Conservation (phyloP, 345 rosid species). For the Schrenkiella parvula region DNA sequence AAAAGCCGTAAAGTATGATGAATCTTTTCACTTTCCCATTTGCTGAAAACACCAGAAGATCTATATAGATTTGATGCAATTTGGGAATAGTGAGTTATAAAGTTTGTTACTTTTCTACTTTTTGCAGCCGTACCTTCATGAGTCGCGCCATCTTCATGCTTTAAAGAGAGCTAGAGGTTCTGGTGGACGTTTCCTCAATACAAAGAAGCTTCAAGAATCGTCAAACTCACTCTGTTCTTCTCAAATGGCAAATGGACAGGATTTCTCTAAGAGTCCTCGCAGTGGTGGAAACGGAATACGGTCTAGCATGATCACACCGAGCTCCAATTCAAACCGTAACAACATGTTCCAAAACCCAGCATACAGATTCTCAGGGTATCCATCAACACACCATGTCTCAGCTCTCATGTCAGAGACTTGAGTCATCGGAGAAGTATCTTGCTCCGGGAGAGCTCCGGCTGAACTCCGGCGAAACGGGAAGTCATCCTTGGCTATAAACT, state of each 20-base stretch:
- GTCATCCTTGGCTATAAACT: conserved; percentile 87
- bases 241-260: conserved; percentile 30
- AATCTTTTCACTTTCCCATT: background rate
- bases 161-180: conserved; percentile 74
- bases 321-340: conserved; percentile 30
- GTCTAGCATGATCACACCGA: conserved; percentile 38
- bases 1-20: conserved; percentile 64
- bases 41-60: background rate
- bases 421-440: background rate
- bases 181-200: conserved; percentile 79
- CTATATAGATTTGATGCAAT: background rate
- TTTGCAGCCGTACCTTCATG: conserved; percentile 79
- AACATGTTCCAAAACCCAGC: conserved; percentile 21
- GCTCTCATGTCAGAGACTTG: conserved; percentile 36
- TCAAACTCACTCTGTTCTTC: conserved; percentile 28
- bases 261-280: background rate
- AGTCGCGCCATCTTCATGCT: conserved; percentile 89
- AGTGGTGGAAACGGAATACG: conserved; percentile 29
- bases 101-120: background rate
- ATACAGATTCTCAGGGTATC: conserved; percentile 28
- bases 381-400: conserved; percentile 34
- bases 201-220: conserved; percentile 47
- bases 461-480: conserved; percentile 38
- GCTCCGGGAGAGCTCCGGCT: background rate
- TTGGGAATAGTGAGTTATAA: background rate